Percentiles rank a stretch among this genome's conserved stretches.
These are phyloP conservation scores for Suillus sp. DNA, from an alignment of 768 basidiomycete genomes.

Conservation along the genomic window DNA sequence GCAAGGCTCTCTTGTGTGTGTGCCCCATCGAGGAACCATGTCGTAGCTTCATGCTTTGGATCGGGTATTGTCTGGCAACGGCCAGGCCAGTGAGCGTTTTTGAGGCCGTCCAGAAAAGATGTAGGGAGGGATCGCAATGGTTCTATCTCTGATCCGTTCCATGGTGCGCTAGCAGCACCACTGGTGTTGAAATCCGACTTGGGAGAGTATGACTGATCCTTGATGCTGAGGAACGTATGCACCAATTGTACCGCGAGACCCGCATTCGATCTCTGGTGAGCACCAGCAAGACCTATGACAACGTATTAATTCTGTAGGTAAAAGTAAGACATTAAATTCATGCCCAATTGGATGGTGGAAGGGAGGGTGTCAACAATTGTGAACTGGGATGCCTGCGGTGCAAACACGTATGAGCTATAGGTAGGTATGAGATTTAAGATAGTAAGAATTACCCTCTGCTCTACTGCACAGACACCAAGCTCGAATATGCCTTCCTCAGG, in stretches of 20 bases:
- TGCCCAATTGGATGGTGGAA: slow-evolving; percentile 64
- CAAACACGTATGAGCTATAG: background rate
- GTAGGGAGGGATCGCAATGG: slow-evolving; percentile 42
- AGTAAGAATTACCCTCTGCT: slow-evolving; percentile 54
- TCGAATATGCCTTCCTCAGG: slow-evolving; percentile 67
- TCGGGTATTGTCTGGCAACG: slow-evolving; percentile 86
- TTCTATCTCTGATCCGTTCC: slow-evolving; percentile 12
- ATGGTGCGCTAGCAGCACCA: background rate
- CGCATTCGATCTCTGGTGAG: slow-evolving; percentile 88
- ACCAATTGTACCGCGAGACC: slow-evolving; percentile 78
- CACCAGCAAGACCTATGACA: slow-evolving; percentile 73
- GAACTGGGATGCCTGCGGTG: slow-evolving; percentile 65
- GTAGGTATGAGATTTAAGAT: background rate
- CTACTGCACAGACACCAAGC: slow-evolving; percentile 64
- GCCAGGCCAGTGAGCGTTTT: slow-evolving; percentile 85
- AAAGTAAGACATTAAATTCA: slow-evolving; percentile 11
- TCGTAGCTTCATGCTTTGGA: slow-evolving; percentile 48
- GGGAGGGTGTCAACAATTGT: slow-evolving; percentile 56
- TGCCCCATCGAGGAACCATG: slow-evolving; percentile 95
- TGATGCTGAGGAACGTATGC: slow-evolving; percentile 56
- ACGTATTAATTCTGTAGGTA: slow-evolving; percentile 7
- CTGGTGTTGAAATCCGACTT: background rate
- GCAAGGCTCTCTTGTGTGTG: slow-evolving; percentile 91
- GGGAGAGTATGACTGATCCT: slow-evolving; percentile 20
- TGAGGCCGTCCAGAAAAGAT: slow-evolving; percentile 61